Evolutionary conservation across 2,329 filamentous ascomycete genomes (phyloP).

Genomic region (Pezicula carpinea): DNA sequence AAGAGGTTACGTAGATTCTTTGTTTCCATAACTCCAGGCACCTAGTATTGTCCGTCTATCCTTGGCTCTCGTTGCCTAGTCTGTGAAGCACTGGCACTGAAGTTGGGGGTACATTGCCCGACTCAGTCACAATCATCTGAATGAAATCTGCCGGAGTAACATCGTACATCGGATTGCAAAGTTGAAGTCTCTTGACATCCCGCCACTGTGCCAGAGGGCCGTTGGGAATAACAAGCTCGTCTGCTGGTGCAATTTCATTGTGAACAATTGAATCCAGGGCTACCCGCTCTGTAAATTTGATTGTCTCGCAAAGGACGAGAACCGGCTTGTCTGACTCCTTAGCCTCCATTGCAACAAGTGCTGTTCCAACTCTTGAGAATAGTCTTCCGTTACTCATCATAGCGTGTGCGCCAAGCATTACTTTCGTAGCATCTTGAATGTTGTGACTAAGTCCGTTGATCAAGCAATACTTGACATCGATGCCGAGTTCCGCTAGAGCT

Average conservation of each 20-base stretch:
- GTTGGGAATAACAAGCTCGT: slow-evolving; percentile 48
- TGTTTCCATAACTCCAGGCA: neutral
- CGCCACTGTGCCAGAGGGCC: slow-evolving; percentile 46
- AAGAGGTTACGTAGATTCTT: too few relatives aligned
- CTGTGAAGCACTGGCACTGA: slow-evolving; percentile 75
- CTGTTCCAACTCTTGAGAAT: slow-evolving; percentile 83
- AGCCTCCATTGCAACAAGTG: slow-evolving; percentile 79
- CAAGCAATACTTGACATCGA: slow-evolving; percentile 77
- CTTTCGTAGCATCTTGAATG: slow-evolving; percentile 55
- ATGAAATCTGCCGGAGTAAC: slow-evolving; percentile 85
- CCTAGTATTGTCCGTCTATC: neutral
- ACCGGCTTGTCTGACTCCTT: slow-evolving; percentile 73
- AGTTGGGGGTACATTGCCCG: slow-evolving; percentile 79
- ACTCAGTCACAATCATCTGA: slow-evolving; percentile 85
- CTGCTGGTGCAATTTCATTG: slow-evolving; percentile 83
- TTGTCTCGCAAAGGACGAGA: slow-evolving; percentile 85
- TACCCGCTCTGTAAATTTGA: slow-evolving; percentile 91
- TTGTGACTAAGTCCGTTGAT: slow-evolving; percentile 73
- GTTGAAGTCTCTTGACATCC: slow-evolving; percentile 54
- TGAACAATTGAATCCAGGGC: slow-evolving; percentile 88
- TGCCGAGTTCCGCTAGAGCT: slow-evolving; percentile 59
- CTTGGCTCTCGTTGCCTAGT: slow-evolving; percentile 39
- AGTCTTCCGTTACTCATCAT: slow-evolving; percentile 94
- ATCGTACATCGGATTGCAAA: slow-evolving; percentile 81
- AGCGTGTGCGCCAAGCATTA: slow-evolving; percentile 83